Evolutionary conservation across 495 filamentous ascomycete species (phyloP).

Genomic region (Lophium mytilinum): DNA sequence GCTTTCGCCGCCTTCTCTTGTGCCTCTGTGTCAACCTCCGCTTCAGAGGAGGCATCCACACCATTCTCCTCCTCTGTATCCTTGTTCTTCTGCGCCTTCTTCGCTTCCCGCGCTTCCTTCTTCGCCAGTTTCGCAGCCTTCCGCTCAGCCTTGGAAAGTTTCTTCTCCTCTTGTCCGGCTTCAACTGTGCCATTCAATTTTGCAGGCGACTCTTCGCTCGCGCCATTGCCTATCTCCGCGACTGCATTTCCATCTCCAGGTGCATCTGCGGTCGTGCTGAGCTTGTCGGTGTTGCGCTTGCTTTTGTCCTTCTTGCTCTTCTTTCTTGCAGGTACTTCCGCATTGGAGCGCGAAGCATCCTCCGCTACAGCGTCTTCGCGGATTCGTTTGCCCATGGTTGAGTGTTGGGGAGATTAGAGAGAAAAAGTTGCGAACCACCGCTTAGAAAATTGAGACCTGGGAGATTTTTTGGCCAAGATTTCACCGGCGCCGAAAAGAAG

Average conservation of each 20-base stretch:
- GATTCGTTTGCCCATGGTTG: constrained; percentile 21
- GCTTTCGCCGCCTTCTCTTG: constrained; percentile 27
- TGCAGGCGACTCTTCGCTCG: too few species aligned
- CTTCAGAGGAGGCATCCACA: constrained; percentile 4
- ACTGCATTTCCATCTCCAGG: too few species aligned
- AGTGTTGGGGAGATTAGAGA: not conserved
- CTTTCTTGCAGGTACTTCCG: constrained; percentile 12
- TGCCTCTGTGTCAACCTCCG: constrained; percentile 12
- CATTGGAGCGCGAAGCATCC: not conserved
- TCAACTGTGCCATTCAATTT: too few species aligned
- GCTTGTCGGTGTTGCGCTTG: not conserved
- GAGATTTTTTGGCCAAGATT: too few species aligned
- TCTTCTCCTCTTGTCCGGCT: constrained; percentile 2
- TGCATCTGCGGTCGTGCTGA: not conserved
- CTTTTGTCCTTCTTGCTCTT: constrained; percentile 26
- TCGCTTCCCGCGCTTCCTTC: constrained; percentile 18
- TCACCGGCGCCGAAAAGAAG: too few species aligned
- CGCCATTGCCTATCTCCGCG: too few species aligned
- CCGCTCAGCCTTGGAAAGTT: constrained; percentile 26
- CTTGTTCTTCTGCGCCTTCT: constrained; percentile 2
- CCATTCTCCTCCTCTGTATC: not conserved
- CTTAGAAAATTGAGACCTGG: too few species aligned
- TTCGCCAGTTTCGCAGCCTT: constrained; percentile 30
- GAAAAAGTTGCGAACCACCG: not conserved
- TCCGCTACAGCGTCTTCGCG: constrained; percentile 14